Conservation (phyloP, 441 rosid species). For the Gossypium schwendimanii region DNA sequence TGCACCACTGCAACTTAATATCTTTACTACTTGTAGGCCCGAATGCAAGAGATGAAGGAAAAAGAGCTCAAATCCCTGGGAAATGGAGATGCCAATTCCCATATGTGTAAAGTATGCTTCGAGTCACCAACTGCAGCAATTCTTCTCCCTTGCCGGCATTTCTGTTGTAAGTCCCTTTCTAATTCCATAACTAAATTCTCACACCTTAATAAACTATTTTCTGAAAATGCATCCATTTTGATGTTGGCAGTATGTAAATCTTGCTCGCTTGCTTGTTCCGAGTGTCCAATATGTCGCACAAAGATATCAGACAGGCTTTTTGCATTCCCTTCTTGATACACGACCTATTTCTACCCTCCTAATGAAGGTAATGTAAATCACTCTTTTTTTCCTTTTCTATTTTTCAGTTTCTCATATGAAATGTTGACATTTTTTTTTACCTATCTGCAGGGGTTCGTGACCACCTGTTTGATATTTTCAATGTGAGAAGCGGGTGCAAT, state of each 20-base stretch:
- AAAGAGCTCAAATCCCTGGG: constrained; percentile 63
- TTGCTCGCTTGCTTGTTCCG: constrained; percentile 93
- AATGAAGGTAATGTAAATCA: constrained; percentile 35
- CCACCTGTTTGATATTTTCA: constrained; percentile 22
- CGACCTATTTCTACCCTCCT: constrained; percentile 22
- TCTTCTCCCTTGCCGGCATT: constrained; percentile 96
- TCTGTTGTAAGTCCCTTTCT: constrained; percentile 66
- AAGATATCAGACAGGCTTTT: constrained; percentile 83
- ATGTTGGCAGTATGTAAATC: constrained; percentile 83
- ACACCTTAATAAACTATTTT: not conserved
- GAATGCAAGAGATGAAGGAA: constrained; percentile 96
- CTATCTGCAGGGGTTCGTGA: constrained; percentile 41
- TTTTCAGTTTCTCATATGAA: not conserved
- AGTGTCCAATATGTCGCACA: constrained; percentile 97
- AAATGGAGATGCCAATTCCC: constrained; percentile 80
- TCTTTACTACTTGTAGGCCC: constrained; percentile 43
- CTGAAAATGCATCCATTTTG: not conserved
- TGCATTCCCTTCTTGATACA: constrained; percentile 72
- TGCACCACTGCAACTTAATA: not conserved
- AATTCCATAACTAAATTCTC: not conserved
- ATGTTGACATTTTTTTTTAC: not conserved
- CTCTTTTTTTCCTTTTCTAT: not conserved
- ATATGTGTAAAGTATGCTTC: constrained; percentile 88
- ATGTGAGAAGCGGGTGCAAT: constrained; percentile 33
- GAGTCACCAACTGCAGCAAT: constrained; percentile 90